Evolutionary conservation across 805 yeast species (phyloP), one percentile per base, ranked within the genome.

Genomic region (Yamadazyma olivae): DNA sequence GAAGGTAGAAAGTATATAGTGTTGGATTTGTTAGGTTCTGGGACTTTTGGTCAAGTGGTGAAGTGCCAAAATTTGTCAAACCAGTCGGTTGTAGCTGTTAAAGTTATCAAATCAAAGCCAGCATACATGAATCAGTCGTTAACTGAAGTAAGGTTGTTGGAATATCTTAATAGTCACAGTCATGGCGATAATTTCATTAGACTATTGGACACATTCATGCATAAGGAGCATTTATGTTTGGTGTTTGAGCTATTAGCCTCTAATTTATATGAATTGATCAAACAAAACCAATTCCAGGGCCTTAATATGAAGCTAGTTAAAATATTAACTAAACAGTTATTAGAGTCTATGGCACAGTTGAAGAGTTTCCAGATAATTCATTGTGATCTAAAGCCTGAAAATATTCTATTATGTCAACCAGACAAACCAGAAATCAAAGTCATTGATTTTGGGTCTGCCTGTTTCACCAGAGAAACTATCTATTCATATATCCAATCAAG

Each of bases 1-100:
- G 93, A 86, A 46, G 90, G 87, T 40, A 71, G 90, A 36, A 84
- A 86, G 54, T 91, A 90, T 56, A 71, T 93, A 51, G 96, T 93
- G 4, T 65, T 93, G 39, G 98, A 91, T 58, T 71, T 93, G 12
- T 62, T 93, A 27, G 99, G 99, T 1, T 91, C 90, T 43, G 99
- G 99, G 2, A 90, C 99, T 1, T 93, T 93, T 70, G 99, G 99
- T 7, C 98, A 93, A 63, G 99, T 93, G 31, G 95, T 90, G 27
- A 93, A 91, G 62, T 91, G 97, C 61, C 95, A 87, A 56, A 76
- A 80, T 49, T 65, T 83, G 53, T 57, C 74, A 26, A 85, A 89
- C 30, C 93, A 88, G 54, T 91, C 87, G 43, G 77, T 91, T 15
- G 86, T 90, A 17, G 99, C 99, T 1, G 95, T 93, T 24, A 93